A percentile compares a stretch with the other conserved stretches of the same genome.
Conservation (phyloP, 176 grass and related monocot genomes). For the Themeda triandra region DNA sequence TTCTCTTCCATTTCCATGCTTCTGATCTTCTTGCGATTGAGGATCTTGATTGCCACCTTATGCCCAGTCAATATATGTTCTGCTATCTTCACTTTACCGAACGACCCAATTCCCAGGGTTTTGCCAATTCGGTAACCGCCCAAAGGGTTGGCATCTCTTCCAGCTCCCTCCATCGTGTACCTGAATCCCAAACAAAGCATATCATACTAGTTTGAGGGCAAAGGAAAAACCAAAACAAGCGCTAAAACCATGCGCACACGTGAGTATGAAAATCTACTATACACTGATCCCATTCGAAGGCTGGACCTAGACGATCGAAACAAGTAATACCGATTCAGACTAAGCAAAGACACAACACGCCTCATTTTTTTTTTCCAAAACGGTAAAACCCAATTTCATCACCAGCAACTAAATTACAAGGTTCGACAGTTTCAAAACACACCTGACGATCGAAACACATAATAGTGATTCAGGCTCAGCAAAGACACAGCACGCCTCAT, state of each 20-base stretch:
- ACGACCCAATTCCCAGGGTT: constrained; percentile 80
- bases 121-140: constrained; percentile 74
- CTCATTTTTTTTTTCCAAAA: not conserved
- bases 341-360: not conserved
- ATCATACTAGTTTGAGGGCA: not conserved
- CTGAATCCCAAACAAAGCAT: not conserved
- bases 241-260: not conserved
- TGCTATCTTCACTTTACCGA: constrained; percentile 87
- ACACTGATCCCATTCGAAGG: not conserved
- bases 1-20: constrained; percentile 92
- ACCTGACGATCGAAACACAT: not conserved
- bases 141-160: constrained; percentile 47
- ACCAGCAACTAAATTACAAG: not conserved
- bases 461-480: not conserved
- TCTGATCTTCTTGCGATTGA: constrained; percentile 76
- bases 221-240: not conserved
- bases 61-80: constrained; percentile 75
- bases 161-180: constrained; percentile 59
- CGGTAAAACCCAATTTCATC: not conserved
- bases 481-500: not conserved
- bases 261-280: not conserved
- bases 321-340: not conserved
- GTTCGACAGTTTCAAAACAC: not conserved
- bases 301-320: not conserved
- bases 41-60: constrained; percentile 88